Conservation (phyloP, 148 eudicot genomes). For the Rhododendron molle region DNA sequence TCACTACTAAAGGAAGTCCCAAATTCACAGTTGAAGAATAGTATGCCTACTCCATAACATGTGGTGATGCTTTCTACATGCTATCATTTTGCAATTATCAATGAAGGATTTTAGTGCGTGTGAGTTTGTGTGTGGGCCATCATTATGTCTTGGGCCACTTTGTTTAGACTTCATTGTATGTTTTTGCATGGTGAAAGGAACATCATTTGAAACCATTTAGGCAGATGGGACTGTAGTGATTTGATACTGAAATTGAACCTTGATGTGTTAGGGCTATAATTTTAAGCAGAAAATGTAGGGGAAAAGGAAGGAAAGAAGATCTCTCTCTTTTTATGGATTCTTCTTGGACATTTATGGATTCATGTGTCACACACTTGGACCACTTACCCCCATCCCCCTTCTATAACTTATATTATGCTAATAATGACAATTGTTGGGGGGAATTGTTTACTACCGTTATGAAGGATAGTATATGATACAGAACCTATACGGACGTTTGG, state of each 20-base stretch:
- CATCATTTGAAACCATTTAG: conserved; percentile 23
- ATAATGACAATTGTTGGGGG: background rate
- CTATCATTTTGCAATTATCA: conserved; percentile 11
- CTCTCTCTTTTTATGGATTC: conserved; percentile 1
- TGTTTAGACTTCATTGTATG: conserved; percentile 9
- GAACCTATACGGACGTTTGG: background rate
- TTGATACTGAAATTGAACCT: conserved; percentile 29
- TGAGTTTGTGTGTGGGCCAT: conserved; percentile 9
- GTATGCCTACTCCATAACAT: background rate
- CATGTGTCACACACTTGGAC: background rate
- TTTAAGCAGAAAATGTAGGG: background rate
- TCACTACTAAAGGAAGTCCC: background rate
- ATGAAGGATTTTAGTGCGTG: background rate
- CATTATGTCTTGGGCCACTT: conserved; percentile 14
- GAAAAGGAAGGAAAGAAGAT: background rate
- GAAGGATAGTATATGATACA: background rate
- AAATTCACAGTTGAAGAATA: background rate
- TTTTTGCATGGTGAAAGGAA: conserved; percentile 25
- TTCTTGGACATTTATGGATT: background rate
- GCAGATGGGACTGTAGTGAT: conserved; percentile 32
- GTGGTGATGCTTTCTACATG: conserved; percentile 6
- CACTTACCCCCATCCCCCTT: background rate
- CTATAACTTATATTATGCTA: background rate
- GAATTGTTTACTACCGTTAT: background rate
- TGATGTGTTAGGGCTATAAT: conserved; percentile 3